phyloP scores from a whole-genome alignment of 2,329 filamentous ascomycete genomes.

The Neofusicoccum laricinum region DNA sequence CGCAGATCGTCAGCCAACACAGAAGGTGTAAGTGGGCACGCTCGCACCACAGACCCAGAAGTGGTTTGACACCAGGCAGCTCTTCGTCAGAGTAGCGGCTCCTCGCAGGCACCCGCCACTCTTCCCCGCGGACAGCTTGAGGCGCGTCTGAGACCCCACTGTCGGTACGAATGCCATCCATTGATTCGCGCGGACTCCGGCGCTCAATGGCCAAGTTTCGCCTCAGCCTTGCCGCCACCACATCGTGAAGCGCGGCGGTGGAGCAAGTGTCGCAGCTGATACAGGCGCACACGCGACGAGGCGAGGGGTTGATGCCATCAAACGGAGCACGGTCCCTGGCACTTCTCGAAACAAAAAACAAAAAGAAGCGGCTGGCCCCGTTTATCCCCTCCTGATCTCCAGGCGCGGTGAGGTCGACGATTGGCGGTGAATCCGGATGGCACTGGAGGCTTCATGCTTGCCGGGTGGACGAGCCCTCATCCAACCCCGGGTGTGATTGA shows the following conservation, averaged over 20 bases:
- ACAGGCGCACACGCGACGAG: not conserved
- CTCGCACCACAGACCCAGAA: conserved; percentile 5
- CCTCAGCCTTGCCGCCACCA: not conserved
- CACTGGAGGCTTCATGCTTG: not conserved
- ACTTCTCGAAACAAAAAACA: conserved; percentile 3
- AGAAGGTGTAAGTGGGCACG: not conserved
- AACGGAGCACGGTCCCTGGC: conserved; percentile 1
- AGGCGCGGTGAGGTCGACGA: conserved; percentile 6
- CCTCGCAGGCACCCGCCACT: not conserved
- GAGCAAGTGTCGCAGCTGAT: conserved; percentile 7
- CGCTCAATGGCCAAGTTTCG: conserved; percentile 1
- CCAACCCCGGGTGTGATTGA: not conserved
- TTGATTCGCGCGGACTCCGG: not conserved
- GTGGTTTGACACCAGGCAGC: not conserved
- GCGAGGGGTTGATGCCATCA: not conserved
- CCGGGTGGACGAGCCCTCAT: not conserved
- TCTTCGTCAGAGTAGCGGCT: not conserved
- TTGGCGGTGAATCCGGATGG: conserved; percentile 5
- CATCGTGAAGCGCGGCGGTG: not conserved
- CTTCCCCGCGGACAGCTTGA: conserved; percentile 2
- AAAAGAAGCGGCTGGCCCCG: not conserved
- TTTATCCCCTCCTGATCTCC: conserved; percentile 9
- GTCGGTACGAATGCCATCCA: not conserved
- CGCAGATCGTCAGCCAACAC: conserved; percentile 4
- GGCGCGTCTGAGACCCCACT: not conserved